Evolutionary conservation across 2,329 filamentous ascomycete genomes (phyloP), one percentile per base, ranked within the genome.

Genomic region (Fusarium illudens): DNA sequence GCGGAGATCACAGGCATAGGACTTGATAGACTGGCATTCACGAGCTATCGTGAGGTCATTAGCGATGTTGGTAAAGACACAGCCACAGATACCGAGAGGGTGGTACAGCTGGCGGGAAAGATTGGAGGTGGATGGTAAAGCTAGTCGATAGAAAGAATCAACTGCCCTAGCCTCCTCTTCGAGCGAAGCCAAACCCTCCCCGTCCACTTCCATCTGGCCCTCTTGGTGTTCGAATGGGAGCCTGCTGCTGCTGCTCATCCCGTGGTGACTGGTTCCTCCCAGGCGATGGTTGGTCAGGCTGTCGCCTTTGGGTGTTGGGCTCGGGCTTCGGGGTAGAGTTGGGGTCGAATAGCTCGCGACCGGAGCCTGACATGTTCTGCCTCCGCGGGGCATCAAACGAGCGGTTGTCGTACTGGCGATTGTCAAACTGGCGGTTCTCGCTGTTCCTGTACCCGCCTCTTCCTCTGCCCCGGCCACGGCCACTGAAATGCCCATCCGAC

Each of bases 111-210:
- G 75, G 95, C 95, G 48, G 90, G 93, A 58, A 96, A 94, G 79
- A 92, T 94, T 72, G 96, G 94, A 55, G 96, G 96, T 55, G 96
- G 96, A 22, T 99, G 96, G 96, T 98, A 85, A 63, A 62, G 62
- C 58, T 67, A 64, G 69, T 75, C 71, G 65, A 73, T 67, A 73
- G 65, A 72, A 65, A 57, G 55, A 72, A 75, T 76, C 78, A 80
- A 73, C 75, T 75, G 57, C 73, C 75, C 60, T 73, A 76, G 65
- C 67, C 85, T 66, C 91, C 90, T 73, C 92, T 85, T 65, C 83
- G 83, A 48, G 85, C 86, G 75, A 96, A 94, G 33, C 91, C 92
- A 79, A 94, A 94, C 0, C 93, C 93, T 58, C 90, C 92, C 73
- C 91, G 86, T 60, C 92, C 92, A 75, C 84, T 92, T 48, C 86